phyloP scores from a whole-genome alignment of 768 basidiomycete species.

The Aureoboletus auriporus region DNA sequence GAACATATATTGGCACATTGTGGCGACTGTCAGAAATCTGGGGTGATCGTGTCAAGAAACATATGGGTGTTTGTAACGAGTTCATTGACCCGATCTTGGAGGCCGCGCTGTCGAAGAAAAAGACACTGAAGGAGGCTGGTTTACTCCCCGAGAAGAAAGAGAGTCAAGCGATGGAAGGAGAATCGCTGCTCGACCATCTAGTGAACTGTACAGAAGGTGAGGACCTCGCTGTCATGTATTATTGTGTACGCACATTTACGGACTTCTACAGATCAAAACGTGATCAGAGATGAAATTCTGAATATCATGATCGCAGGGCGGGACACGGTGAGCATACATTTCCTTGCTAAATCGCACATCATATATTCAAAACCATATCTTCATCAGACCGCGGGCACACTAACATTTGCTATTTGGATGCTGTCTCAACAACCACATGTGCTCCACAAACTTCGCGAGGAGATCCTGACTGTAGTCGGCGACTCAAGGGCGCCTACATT shows the following conservation, averaged over 20 bases:
- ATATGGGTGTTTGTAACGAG: conserved; percentile 44
- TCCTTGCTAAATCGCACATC: too few species aligned
- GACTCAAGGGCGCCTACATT: conserved; percentile 24
- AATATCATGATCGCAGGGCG: conserved; percentile 37
- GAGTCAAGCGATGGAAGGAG: conserved; percentile 16
- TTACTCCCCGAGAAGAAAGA: conserved; percentile 11
- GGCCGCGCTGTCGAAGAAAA: conserved; percentile 42
- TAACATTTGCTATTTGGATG: conserved; percentile 38
- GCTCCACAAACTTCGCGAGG: conserved; percentile 27
- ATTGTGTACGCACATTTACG: background rate
- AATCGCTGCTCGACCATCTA: conserved; percentile 30
- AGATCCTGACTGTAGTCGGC: conserved; percentile 28
- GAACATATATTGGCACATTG: conserved; percentile 37
- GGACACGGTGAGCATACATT: conserved; percentile 25
- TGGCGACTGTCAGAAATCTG: conserved; percentile 56
- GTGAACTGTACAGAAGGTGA: conserved; percentile 28
- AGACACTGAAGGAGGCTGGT: conserved; percentile 16
- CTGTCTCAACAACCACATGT: conserved; percentile 38
- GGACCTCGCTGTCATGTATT: background rate
- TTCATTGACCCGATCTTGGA: conserved; percentile 53
- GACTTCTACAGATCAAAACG: conserved; percentile 20
- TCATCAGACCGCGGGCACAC: conserved; percentile 29
- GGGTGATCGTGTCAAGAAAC: conserved; percentile 41
- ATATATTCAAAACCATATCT: too few species aligned
- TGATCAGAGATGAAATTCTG: conserved; percentile 34